Conservation (phyloP, 768 basidiomycete genomes). For the Chlorophyllum brunneum region DNA sequence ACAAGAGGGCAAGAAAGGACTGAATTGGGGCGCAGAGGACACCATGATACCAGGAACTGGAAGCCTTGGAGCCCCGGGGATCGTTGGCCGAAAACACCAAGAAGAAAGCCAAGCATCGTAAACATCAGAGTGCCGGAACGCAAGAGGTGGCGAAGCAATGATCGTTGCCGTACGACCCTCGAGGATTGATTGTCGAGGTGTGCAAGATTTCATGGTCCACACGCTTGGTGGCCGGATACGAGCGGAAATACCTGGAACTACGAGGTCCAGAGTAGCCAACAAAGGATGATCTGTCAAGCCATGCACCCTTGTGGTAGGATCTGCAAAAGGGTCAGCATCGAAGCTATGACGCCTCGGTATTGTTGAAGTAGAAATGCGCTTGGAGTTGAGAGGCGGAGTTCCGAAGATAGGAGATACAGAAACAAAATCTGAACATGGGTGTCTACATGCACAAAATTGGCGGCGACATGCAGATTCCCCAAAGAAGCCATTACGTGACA, state of each 20-base stretch:
- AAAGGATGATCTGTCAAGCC: background rate
- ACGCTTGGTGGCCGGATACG: background rate
- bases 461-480: background rate
- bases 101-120: slow-evolving; percentile 12
- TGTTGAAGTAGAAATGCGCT: background rate
- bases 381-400: background rate
- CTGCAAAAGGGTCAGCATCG: background rate
- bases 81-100: slow-evolving; percentile 5
- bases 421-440: slow-evolving; percentile 5
- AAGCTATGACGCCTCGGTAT: background rate
- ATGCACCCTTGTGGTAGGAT: background rate
- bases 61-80: background rate
- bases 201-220: background rate
- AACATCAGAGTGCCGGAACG: slow-evolving; percentile 1
- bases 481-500: background rate
- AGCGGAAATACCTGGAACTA: background rate
- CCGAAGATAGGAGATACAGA: background rate
- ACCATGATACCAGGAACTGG: background rate
- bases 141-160: background rate
- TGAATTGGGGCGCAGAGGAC: background rate
- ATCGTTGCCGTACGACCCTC: too few relatives aligned
- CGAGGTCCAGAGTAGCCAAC: background rate
- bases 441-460: slow-evolving; percentile 5
- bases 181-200: background rate
- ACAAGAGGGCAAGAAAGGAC: background rate